Conservation (phyloP, 805 yeast genomes). For the Starmerella bombi region DNA sequence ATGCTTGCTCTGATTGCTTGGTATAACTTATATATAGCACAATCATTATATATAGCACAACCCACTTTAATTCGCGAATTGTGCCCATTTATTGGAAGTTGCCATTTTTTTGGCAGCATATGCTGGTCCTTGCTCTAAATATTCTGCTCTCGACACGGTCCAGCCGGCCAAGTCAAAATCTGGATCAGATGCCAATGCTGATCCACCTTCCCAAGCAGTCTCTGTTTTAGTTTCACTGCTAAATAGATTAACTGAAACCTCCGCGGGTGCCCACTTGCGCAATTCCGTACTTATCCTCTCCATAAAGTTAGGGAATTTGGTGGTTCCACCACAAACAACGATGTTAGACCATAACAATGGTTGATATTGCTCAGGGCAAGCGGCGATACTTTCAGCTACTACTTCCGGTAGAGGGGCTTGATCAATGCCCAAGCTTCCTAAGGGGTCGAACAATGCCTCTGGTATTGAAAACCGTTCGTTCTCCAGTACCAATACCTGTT, state of each 20-base stretch:
- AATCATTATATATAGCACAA: no score
- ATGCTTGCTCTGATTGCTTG: no score
- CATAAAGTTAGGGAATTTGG: conserved; percentile 54
- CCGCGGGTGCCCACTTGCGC: conserved; percentile 27
- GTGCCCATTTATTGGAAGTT: conserved; percentile 4
- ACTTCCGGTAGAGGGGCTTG: conserved; percentile 68
- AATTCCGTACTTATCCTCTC: conserved; percentile 37
- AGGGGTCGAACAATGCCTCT: conserved; percentile 77
- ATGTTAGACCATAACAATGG: conserved; percentile 73
- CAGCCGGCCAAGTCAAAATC: conserved; percentile 33
- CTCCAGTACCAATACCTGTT: conserved; percentile 51
- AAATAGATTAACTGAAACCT: conserved; percentile 23
- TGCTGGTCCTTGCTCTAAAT: conserved; percentile 61
- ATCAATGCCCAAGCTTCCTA: conserved; percentile 50
- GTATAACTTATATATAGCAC: no score
- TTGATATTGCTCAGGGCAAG: conserved; percentile 53
- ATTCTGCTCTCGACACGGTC: conserved; percentile 63
- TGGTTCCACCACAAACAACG: conserved; percentile 69
- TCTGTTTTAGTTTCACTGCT: conserved; percentile 30
- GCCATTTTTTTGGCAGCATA: conserved; percentile 9
- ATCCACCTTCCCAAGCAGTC: conserved; percentile 49
- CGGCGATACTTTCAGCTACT: conserved; percentile 51
- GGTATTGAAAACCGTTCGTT: conserved; percentile 87
- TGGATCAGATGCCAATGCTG: conserved; percentile 30
- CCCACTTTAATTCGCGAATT: no score